Evolutionary conservation across 495 filamentous ascomycete genomes (phyloP), one percentile per base, ranked within the genome.

Genomic region (Neurospora sp.): DNA sequence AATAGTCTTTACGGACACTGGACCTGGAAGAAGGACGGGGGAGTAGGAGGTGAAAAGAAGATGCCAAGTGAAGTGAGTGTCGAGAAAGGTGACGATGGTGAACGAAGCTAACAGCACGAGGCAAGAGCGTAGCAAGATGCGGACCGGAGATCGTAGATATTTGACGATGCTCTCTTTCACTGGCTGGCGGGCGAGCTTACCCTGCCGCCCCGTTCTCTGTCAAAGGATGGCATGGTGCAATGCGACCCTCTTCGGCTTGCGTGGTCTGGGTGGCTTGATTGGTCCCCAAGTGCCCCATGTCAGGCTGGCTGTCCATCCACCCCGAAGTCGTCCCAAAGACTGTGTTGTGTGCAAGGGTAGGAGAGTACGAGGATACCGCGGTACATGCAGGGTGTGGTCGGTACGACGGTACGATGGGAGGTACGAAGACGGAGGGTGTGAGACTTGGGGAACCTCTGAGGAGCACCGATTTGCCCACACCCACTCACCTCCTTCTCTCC

Each of bases 241-340:
- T 44, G 61, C 42, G 69, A 77, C 75, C 68, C 73, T 77, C 73
- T 74, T 46, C 72, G 75, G 73, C 76, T 78, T 78, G 79, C 77
- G 77, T 76, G 78, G 78, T 76, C 73, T 76, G 74, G 75, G 76
- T 72, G 74, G 78, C 74, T 76, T 79, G 79, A 81, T 81, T 81
- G 79, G 78, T 70, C 73, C 68, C 46, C 41, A 37, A 70, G 68
- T 42, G 71, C 66, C 77, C 77, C 78, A 76, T 80, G 79, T 77
- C 79, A 80, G 76, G 73, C 76, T 70, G 70, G 75, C 66, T 53
- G 20, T 53, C 46, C 53, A 31, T 66, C 7, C 53, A 66, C 27
- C 53, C 70, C 42, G 70, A 35, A 35, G 42, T 68, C 42, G 40
- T 71, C 44, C 31, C 42, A 59, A 71, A 48, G 53, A 27, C 69